Evolutionary conservation across 2,329 filamentous ascomycete genomes (phyloP).

Genomic region (Aspergillus sp.): DNA sequence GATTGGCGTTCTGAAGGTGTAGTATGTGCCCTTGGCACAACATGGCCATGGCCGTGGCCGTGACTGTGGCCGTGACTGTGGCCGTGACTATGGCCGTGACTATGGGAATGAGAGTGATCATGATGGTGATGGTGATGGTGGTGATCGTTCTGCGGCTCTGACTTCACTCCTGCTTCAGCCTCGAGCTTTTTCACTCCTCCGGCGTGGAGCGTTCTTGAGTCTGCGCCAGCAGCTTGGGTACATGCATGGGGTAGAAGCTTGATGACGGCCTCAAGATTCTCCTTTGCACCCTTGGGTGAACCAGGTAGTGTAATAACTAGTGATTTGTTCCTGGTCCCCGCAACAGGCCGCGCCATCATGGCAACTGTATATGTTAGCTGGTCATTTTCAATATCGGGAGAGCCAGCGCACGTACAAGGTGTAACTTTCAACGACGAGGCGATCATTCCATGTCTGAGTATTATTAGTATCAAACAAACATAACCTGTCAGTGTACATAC

Average conservation of each 20-base stretch:
- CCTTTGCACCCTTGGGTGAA: slow-evolving; percentile 90
- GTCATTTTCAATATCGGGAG: background rate
- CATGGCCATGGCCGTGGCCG: slow-evolving; percentile 63
- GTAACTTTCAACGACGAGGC: slow-evolving; percentile 80
- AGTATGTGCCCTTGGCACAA: slow-evolving; percentile 70
- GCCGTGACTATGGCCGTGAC: too few relatives aligned
- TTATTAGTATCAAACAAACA: slow-evolving; percentile 17
- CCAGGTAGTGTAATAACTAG: slow-evolving; percentile 88
- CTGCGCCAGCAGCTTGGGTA: slow-evolving; percentile 76
- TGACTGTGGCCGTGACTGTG: slow-evolving; percentile 59
- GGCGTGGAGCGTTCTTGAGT: slow-evolving; percentile 76
- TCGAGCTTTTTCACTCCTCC: slow-evolving; percentile 84
- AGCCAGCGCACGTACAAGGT: slow-evolving; percentile 66
- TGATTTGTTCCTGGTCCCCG: slow-evolving; percentile 77
- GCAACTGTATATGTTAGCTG: slow-evolving; percentile 63
- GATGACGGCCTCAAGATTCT: slow-evolving; percentile 86
- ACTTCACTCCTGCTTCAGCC: slow-evolving; percentile 68
- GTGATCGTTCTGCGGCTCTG: slow-evolving; percentile 26
- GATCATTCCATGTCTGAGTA: slow-evolving; percentile 79
- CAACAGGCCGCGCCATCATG: slow-evolving; percentile 92
- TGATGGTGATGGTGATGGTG: slow-evolving; percentile 42
- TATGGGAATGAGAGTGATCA: slow-evolving; percentile 56
- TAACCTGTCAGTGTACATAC: slow-evolving; percentile 42
- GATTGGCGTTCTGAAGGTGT: slow-evolving; percentile 59
- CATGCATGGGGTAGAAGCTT: slow-evolving; percentile 96